A percentile compares a stretch with the other conserved stretches of the same genome.
Evolutionary conservation across 192 early-diverging fungal genomes (phyloP).

Genomic region (Kickxella alabastrina): DNA sequence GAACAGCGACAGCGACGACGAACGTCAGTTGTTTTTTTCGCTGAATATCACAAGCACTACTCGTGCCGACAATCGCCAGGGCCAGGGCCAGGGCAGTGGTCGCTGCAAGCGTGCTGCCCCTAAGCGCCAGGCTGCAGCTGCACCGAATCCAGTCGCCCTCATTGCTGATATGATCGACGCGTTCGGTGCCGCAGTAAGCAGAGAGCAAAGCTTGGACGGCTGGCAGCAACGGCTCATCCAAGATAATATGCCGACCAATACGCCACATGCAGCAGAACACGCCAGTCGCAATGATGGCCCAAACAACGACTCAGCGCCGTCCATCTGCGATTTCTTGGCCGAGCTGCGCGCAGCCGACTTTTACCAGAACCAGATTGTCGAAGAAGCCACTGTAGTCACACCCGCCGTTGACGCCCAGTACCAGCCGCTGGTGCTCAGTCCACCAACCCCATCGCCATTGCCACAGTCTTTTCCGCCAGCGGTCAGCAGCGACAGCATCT

Average conservation of each 20-base stretch:
- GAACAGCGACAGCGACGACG: no score
- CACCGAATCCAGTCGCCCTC: no score
- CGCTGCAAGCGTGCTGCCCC: neutral
- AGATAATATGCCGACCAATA: neutral
- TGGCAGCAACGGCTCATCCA: neutral
- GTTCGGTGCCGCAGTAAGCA: no score
- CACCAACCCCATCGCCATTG: neutral
- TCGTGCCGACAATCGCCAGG: no score
- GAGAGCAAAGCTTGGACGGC: no score
- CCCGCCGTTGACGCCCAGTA: neutral
- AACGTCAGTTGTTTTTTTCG: no score
- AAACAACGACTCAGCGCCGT: neutral
- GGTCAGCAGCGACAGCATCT: neutral
- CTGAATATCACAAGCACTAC: no score
- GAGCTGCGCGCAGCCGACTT: neutral
- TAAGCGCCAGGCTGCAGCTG: no score
- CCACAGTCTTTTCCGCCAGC: no score
- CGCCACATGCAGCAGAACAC: no score
- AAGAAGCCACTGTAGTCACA: neutral
- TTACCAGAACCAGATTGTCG: neutral
- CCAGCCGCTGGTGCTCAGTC: constrained; percentile 2
- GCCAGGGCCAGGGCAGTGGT: neutral
- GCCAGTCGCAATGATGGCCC: neutral
- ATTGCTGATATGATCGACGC: no score
- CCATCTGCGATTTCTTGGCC: neutral